These are phyloP conservation scores for Pichia scutulata DNA, from an alignment of 805 yeast genomes.

Conservation along the genomic window DNA sequence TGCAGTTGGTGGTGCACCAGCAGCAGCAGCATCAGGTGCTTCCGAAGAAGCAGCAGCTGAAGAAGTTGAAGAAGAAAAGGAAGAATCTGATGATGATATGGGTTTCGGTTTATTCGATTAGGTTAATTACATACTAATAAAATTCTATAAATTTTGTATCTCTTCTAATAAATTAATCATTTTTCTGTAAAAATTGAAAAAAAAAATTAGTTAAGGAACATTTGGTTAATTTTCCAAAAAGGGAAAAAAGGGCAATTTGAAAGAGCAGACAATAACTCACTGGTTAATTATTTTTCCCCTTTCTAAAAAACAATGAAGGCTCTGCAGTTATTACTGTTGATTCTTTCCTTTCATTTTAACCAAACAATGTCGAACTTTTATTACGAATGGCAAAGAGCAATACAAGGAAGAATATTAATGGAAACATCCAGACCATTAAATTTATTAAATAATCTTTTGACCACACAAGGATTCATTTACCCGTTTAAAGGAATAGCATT, in stretches of 20 bases:
- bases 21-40: constrained; percentile 46
- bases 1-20: constrained; percentile 55
- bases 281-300: neutral
- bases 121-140: constrained; percentile 19
- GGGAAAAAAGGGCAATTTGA: neutral
- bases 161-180: constrained; percentile 8
- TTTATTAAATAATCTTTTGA: constrained; percentile 12
- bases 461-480: constrained; percentile 14
- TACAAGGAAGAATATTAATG: constrained; percentile 12
- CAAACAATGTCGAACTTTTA: neutral
- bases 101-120: constrained; percentile 97
- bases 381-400: constrained; percentile 10
- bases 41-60: constrained; percentile 52
- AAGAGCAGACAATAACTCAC: too few relatives aligned
- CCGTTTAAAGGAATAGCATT: constrained; percentile 23
- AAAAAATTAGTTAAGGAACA: too few relatives aligned
- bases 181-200: neutral
- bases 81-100: constrained; percentile 55
- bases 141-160: constrained; percentile 2
- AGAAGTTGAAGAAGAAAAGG: constrained; percentile 43
- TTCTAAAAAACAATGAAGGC: neutral
- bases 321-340: neutral
- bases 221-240: neutral
- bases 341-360: neutral
- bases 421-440: constrained; percentile 19